phyloP scores from a whole-genome alignment of 495 filamentous ascomycete genomes.

The Penicillium egyptiacum region DNA sequence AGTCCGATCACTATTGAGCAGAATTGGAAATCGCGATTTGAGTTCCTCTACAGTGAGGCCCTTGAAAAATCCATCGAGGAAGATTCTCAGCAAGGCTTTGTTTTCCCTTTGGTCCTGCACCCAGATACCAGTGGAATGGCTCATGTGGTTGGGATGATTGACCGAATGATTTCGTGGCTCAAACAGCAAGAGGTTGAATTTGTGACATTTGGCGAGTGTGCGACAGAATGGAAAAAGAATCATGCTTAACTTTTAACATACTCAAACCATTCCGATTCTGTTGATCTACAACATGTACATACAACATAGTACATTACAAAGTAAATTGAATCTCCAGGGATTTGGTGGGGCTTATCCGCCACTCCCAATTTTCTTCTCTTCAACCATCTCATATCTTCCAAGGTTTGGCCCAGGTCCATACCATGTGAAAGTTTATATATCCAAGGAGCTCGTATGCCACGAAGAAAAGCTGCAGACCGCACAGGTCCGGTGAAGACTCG shows the following conservation, averaged over 20 bases:
- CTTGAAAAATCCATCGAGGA: conserved; percentile 34
- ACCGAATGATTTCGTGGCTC: conserved; percentile 55
- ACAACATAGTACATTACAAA: too few relatives aligned
- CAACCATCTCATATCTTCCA: not conserved
- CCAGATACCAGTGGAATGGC: conserved; percentile 64
- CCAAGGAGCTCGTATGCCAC: conserved; percentile 36
- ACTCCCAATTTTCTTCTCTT: conserved; percentile 3
- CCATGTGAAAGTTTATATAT: conserved; percentile 30
- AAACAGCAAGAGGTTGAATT: conserved; percentile 35
- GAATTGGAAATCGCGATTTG: conserved; percentile 56
- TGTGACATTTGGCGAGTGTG: conserved; percentile 20
- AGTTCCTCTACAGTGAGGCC: conserved; percentile 30
- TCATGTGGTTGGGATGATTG: conserved; percentile 61
- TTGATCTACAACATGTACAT: too few relatives aligned
- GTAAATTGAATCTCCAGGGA: too few relatives aligned
- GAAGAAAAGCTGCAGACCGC: conserved; percentile 46
- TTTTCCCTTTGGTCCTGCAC: conserved; percentile 56
- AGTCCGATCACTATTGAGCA: conserved; percentile 52
- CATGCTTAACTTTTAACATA: not conserved
- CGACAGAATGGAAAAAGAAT: conserved; percentile 17
- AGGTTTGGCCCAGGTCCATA: conserved; percentile 5
- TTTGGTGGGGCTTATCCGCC: conserved; percentile 4
- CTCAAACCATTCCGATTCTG: not conserved
- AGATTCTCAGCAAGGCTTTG: conserved; percentile 22
- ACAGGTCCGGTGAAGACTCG: conserved; percentile 46